Base-by-base conservation (phyloP, 306 rosid genomes). In the Casuarina equisetifolia region DNA sequence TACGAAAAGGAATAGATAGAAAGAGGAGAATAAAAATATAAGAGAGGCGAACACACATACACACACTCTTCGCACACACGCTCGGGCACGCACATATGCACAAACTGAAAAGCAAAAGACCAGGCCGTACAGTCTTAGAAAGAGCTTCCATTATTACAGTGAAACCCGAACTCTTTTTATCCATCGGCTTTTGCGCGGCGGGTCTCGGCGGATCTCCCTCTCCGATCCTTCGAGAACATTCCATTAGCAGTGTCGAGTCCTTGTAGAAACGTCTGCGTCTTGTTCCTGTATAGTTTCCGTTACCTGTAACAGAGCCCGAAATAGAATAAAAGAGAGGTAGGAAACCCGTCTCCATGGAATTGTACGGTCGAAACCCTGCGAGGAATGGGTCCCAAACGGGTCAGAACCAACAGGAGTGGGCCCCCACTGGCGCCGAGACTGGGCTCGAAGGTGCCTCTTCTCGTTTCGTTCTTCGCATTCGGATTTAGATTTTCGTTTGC, bases 351-450 rank as follows among this genome's bases (percentile, higher is more conserved):
- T 59, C 20, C 42, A 91, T 91, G 97, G 92, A 88, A 48, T 57
- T 93, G 76, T 93, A 91, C 88, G 97, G 89, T 15, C 91, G 88
- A 43, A 82, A 61, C 81, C 86, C 88, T 44, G 85, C 74, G 3
- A 83, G 91, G 72, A 93, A 86, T 51, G 94, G 88, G 79, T 84
- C 94, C 11, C 88, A 88, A 74, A 80, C 86, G 78, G 82, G 38
- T 6, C 83, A 78, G 53, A 80, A 78, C 57, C 91, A 84, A 71
- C 78, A 84, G 72, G 95, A 91, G 84, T 93, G 97, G 98, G 85
- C 79, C 78, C 84, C 91, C 19, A 83, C 80, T 2, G 82, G 40
- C 17, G 84, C 75, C 16, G 93, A 89, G 38, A 74, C 92, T 12
- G 88, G 84, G 19, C 92, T 91, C 11, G 91, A 85, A 82, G 98